Percentiles rank a stretch among this genome's conserved stretches.
These are phyloP conservation scores for Ophiosphaerella korrae DNA, from an alignment of 2,329 filamentous ascomycete species.

Conservation along the genomic window DNA sequence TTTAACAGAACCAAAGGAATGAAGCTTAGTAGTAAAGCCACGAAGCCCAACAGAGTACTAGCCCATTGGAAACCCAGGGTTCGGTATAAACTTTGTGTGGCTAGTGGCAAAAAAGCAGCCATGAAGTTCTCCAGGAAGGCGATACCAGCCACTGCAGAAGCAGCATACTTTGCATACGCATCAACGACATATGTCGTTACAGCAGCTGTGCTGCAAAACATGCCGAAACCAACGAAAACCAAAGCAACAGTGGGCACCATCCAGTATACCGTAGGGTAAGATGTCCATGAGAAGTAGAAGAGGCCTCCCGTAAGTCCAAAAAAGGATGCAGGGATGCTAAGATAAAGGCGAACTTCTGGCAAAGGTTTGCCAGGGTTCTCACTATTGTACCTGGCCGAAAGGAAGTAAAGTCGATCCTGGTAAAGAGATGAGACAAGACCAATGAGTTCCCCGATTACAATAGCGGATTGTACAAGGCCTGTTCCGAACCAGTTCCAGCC, in stretches of 20 bases:
- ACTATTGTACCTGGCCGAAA: slow-evolving; percentile 46
- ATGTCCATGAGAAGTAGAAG: slow-evolving; percentile 59
- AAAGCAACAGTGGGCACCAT: slow-evolving; percentile 55
- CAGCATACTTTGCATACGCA: slow-evolving; percentile 57
- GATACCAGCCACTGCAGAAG: slow-evolving; percentile 55
- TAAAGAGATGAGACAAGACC: slow-evolving; percentile 47
- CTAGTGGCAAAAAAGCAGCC: slow-evolving; percentile 55
- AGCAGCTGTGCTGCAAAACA: slow-evolving; percentile 53
- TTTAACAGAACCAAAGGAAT: slow-evolving; percentile 53
- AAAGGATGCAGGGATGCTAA: slow-evolving; percentile 51
- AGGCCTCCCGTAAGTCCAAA: slow-evolving; percentile 55
- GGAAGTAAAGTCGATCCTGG: slow-evolving; percentile 49
- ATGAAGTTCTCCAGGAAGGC: slow-evolving; percentile 57
- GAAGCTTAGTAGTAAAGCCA: slow-evolving; percentile 51
- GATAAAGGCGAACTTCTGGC: slow-evolving; percentile 54
- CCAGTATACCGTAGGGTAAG: slow-evolving; percentile 52
- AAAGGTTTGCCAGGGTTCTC: slow-evolving; percentile 48
- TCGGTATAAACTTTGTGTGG: slow-evolving; percentile 55
- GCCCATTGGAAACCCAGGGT: slow-evolving; percentile 57
- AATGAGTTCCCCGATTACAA: slow-evolving; percentile 54
- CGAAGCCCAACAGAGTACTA: slow-evolving; percentile 53
- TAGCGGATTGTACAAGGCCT: slow-evolving; percentile 53
- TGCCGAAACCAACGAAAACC: slow-evolving; percentile 56
- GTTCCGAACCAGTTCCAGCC: slow-evolving; percentile 49
- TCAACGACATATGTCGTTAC: slow-evolving; percentile 58